Conservation (phyloP, 108 stramenopile genomes). For the Conticribra weissflogii region DNA sequence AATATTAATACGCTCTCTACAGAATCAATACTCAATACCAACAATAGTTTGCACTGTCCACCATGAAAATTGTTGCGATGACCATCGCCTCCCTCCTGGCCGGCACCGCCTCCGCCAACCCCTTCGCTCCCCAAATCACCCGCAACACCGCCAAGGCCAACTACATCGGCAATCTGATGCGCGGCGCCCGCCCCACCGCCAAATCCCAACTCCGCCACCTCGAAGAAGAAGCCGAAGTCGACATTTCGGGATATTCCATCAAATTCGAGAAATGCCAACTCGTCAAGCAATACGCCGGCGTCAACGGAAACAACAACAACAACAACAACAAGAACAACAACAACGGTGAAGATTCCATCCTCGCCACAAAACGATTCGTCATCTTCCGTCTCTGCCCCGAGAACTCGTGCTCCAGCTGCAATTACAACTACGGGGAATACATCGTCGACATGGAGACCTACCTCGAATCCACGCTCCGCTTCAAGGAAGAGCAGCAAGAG, state of each 20-base stretch:
- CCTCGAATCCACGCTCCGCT: conserved; percentile 66
- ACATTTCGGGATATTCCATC: conserved; percentile 75
- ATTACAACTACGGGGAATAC: conserved; percentile 85
- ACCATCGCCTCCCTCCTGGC: conserved; percentile 12
- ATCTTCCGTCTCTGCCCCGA: conserved; percentile 86
- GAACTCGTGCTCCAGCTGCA: conserved; percentile 62
- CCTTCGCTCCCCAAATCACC: conserved; percentile 57
- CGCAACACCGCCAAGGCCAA: conserved; percentile 47
- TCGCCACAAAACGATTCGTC: conserved; percentile 76
- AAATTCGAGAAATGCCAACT: conserved; percentile 84
- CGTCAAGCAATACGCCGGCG: conserved; percentile 69
- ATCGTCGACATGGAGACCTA: conserved; percentile 78
- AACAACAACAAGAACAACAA: conserved; percentile 50
- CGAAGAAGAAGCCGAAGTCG: conserved; percentile 52
- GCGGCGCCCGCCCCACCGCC: conserved; percentile 37
- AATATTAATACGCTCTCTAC: no score
- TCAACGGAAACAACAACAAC: conserved; percentile 50
- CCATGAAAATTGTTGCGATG: conserved; percentile 18
- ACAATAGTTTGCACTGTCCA: no score
- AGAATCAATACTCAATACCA: no score
- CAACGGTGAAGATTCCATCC: conserved; percentile 66
- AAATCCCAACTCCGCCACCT: conserved; percentile 47
- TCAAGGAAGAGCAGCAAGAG: conserved; percentile 69
- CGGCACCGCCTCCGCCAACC: conserved; percentile 45
- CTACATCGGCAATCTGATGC: conserved; percentile 56